These are phyloP conservation scores for Phytophthora brassicae DNA, from an alignment of 352 stramenopile species.

Conservation along the genomic window DNA sequence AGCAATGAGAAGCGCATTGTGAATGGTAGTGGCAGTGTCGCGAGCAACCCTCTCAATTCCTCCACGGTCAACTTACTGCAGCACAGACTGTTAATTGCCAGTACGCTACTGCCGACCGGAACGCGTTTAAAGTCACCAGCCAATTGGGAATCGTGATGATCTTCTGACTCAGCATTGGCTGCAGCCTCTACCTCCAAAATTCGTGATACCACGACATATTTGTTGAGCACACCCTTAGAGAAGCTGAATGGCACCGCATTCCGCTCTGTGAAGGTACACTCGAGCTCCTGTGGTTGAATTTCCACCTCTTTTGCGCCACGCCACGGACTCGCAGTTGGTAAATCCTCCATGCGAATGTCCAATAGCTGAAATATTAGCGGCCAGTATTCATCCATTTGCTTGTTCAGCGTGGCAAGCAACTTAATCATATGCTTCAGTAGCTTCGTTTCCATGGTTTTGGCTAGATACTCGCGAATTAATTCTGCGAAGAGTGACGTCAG, in stretches of 20 bases:
- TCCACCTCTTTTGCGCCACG: conserved; percentile 74
- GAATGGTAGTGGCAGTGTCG: conserved; percentile 55
- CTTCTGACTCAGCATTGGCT: conserved; percentile 10
- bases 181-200: conserved; percentile 43
- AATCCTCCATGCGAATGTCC: conserved; percentile 76
- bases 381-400: conserved; percentile 87
- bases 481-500: conserved; percentile 74
- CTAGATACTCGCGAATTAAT: conserved; percentile 82
- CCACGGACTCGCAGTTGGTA: conserved; percentile 76
- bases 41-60: conserved; percentile 58
- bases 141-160: conserved; percentile 28
- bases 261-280: conserved; percentile 55
- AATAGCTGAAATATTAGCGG: conserved; percentile 80
- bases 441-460: conserved; percentile 85
- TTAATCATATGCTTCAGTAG: conserved; percentile 84
- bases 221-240: conserved; percentile 68
- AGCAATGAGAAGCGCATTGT: conserved; percentile 68
- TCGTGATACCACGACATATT: conserved; percentile 62
- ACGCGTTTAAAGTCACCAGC: conserved; percentile 44
- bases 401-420: conserved; percentile 78
- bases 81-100: conserved; percentile 78
- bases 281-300: conserved; percentile 69
- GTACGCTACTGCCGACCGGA: conserved; percentile 56
- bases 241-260: conserved; percentile 65
- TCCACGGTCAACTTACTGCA: conserved; percentile 74